phyloP scores from a whole-genome alignment of 31 red algal genomes.

The Odonthalia washingtoniensis region DNA sequence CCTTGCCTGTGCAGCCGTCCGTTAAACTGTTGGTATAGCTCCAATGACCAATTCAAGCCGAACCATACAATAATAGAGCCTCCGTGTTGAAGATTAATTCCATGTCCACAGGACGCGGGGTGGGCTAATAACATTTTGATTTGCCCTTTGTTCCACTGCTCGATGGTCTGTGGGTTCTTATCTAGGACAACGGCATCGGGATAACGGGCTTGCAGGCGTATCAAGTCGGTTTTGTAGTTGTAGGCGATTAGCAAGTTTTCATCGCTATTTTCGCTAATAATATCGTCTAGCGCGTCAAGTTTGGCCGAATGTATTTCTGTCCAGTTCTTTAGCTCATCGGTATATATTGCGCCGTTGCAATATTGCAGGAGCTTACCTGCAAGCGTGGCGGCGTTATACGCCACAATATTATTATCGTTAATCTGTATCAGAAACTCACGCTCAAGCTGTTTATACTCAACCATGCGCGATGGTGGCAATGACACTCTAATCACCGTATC shows the following conservation, averaged over 20 bases:
- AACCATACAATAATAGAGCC: neutral
- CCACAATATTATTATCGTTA: no score
- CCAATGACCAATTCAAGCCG: neutral
- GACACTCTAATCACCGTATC: no score
- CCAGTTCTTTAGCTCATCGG: no score
- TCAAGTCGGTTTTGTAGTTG: neutral
- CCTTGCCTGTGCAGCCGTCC: neutral
- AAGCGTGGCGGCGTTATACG: no score
- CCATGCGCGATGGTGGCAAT: no score
- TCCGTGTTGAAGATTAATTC: neutral
- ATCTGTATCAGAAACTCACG: no score
- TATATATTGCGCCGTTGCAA: no score
- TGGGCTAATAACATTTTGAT: neutral
- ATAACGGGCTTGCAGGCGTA: neutral
- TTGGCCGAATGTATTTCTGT: no score
- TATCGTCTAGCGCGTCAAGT: neutral
- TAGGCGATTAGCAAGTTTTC: conserved; percentile 4
- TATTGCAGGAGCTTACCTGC: no score
- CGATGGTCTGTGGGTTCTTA: neutral
- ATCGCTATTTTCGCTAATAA: neutral
- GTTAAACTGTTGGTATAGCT: neutral
- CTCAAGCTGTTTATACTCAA: no score
- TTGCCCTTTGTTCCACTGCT: neutral
- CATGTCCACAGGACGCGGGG: neutral
- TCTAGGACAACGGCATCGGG: neutral